Conservation (phyloP, 176 grass and related monocot species). For the Dendrocalamus sinicus region DNA sequence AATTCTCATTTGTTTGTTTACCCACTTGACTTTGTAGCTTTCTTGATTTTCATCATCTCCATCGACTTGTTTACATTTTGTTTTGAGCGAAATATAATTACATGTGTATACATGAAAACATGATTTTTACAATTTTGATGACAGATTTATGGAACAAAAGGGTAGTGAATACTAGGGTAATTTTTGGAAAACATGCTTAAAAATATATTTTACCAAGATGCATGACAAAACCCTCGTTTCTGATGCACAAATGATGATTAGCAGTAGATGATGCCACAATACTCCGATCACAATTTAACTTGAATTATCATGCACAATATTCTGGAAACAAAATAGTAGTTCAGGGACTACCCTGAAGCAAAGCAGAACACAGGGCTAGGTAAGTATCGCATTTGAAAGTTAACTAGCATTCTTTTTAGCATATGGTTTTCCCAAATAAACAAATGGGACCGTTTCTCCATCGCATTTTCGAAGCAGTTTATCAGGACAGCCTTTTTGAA, state of each 20-base stretch:
- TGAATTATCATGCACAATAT: background rate
- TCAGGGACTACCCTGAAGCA: background rate
- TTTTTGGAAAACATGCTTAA: background rate
- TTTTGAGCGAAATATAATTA: background rate
- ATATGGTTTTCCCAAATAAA: no score
- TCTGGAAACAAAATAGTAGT: background rate
- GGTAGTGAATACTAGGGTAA: background rate
- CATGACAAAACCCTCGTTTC: background rate
- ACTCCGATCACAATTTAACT: background rate
- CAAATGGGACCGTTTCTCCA: fast-evolving
- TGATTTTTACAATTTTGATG: background rate
- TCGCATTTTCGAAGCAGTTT: no score
- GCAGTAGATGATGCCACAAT: background rate
- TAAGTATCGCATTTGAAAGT: background rate
- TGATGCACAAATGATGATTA: background rate
- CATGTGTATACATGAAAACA: background rate
- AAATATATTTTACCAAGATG: background rate
- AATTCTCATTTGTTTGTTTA: conserved; percentile 1
- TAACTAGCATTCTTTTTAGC: no score
- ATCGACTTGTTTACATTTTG: background rate
- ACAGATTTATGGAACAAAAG: background rate
- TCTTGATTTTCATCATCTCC: background rate
- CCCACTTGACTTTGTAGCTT: background rate
- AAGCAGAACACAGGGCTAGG: background rate
- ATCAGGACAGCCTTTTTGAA: no score